Conservation (phyloP, 2,329 filamentous ascomycete species). For the Aspergillus japonicus region DNA sequence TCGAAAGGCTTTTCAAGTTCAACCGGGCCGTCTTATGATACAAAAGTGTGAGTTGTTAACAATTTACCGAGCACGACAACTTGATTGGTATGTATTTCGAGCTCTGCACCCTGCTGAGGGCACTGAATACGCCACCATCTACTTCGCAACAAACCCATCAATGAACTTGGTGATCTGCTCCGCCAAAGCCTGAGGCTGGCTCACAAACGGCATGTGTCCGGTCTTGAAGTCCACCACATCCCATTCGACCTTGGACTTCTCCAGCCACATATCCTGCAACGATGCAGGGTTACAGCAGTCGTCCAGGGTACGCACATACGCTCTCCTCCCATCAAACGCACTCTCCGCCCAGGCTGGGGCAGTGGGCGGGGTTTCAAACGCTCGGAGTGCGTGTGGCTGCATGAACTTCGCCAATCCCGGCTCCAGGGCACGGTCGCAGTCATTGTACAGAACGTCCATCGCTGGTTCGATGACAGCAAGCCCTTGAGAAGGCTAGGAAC, state of each 20-base stretch:
- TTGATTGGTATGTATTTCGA: background rate
- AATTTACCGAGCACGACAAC: background rate
- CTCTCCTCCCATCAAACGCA: slow-evolving; percentile 8
- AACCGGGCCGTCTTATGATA: background rate
- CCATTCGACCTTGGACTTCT: slow-evolving; percentile 11
- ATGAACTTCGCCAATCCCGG: slow-evolving; percentile 2
- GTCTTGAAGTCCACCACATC: slow-evolving; percentile 11
- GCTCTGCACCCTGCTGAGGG: background rate
- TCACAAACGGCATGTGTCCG: slow-evolving; percentile 9
- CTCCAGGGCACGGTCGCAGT: slow-evolving; percentile 5
- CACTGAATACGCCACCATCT: background rate
- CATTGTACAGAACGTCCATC: slow-evolving; percentile 9
- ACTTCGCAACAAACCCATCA: slow-evolving; percentile 3
- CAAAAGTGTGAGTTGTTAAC: background rate
- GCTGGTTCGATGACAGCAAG: slow-evolving; percentile 7
- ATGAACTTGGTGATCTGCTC: slow-evolving; percentile 6
- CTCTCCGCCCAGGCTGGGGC: slow-evolving; percentile 10
- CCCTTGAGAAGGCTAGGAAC: slow-evolving; percentile 5
- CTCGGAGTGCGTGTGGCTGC: slow-evolving; percentile 9
- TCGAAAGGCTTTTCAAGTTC: background rate
- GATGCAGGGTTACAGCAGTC: slow-evolving; percentile 7
- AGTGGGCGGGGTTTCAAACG: slow-evolving; percentile 7
- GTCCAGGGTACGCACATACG: slow-evolving; percentile 7
- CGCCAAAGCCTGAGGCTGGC: slow-evolving; percentile 5
- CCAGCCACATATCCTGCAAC: slow-evolving; percentile 9